A percentile compares a stretch with the other conserved stretches of the same genome.
These are phyloP conservation scores for Chytriomyces confervae DNA, from an alignment of 192 early-diverging fungal genomes.

Conservation along the genomic window DNA sequence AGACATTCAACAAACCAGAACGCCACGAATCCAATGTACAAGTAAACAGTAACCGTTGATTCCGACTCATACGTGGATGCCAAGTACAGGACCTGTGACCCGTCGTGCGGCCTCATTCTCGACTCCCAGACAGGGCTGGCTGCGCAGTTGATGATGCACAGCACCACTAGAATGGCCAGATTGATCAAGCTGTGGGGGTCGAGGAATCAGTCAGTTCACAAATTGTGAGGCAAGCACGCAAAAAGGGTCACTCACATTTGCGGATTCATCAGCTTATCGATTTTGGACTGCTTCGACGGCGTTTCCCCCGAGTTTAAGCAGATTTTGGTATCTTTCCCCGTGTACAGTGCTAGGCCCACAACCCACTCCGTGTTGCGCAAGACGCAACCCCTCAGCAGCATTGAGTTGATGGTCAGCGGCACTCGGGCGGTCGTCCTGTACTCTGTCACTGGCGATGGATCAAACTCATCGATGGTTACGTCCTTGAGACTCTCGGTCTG, in stretches of 20 bases:
- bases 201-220: conserved; percentile 7
- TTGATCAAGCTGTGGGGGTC: conserved; percentile 48
- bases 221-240: conserved; percentile 41
- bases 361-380: conserved; percentile 92
- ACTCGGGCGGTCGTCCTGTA: conserved; percentile 22
- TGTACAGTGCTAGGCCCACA: conserved; percentile 81
- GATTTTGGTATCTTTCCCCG: conserved; percentile 91
- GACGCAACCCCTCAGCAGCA: conserved; percentile 87
- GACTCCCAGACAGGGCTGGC: conserved; percentile 46
- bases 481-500: neutral
- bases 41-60: conserved; percentile 15
- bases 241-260: conserved; percentile 44
- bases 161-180: conserved; percentile 76
- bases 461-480: neutral
- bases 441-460: neutral
- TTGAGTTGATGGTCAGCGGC: conserved; percentile 79
- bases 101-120: neutral
- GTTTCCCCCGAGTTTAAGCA: conserved; percentile 89
- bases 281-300: conserved; percentile 85
- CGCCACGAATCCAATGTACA: conserved; percentile 37
- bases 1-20: conserved; percentile 41
- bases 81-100: neutral
- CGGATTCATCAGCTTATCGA: conserved; percentile 86
- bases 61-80: conserved; percentile 7
- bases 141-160: conserved; percentile 54